Base-by-base conservation (phyloP, 106 monocot genomes). In the Cymbidium sinense region DNA sequence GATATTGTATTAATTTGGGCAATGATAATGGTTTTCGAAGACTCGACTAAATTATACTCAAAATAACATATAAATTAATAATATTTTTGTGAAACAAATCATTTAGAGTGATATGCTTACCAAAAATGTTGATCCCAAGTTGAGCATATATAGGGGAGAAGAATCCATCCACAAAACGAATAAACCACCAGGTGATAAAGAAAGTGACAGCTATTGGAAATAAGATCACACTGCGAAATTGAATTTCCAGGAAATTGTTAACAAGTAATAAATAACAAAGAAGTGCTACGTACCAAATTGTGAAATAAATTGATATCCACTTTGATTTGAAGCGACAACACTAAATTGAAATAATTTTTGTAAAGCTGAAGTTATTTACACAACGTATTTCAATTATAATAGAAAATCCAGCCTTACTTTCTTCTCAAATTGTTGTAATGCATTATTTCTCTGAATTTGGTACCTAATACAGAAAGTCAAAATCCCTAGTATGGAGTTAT, bases 171-270 rank as follows among this genome's bases (percentile, higher is more conserved):
- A 90, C 90, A 74, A 90, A 90, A 83, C 37, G 78, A 76, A 90
- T 79, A 71, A 90, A 90, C 90, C 90, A 90, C 90, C 90, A 90
- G 50, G 90, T 90, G 78, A 90, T 85, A 79, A 87, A 90, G 81
- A 90, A 90, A 33, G 87, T 90, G 21, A 87, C 81, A 43, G 87
- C 90, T 70, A 90, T 86, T 30, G 89, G 89, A 52, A 87, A 85
- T 28, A 90, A 73, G 75, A 90, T 90, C 55, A 90, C 84, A 74
- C 89, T 90, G 86, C 77, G 74, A 76, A 34, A 82, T 30, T 37
- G 71, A 72, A 72, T 72, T 72, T 72, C 55, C 58, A 3, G 18
- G 11, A 58, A 58, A 55, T 36, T 33, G 11, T 34, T 34, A 61
- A 2, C 35, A 62, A 76, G n/a, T 43, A 39, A 73, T 23, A 37